Conservation (phyloP, 2,329 filamentous ascomycete genomes). For the Phialophora tarda region DNA sequence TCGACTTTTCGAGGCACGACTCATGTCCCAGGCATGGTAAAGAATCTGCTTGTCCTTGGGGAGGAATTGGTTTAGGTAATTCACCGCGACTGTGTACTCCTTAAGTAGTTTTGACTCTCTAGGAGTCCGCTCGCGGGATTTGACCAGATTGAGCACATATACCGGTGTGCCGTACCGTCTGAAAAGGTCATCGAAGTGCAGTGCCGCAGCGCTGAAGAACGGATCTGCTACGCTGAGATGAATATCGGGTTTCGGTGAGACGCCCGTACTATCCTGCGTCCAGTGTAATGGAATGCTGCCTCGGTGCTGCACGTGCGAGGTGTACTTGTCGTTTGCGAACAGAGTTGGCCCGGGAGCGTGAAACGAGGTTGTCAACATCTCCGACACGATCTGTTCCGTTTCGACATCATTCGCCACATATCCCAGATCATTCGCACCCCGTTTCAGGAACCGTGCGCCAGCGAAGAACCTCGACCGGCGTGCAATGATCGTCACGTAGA, state of each 20-base stretch:
- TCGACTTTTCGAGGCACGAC: conserved; percentile 85
- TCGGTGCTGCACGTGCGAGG: conserved; percentile 94
- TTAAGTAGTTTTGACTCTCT: conserved; percentile 88
- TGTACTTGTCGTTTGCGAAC: conserved; percentile 88
- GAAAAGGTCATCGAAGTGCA: conserved; percentile 96
- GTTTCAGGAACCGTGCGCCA: conserved; percentile 90
- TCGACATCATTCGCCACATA: conserved; percentile 99
- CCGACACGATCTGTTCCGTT: conserved; percentile 96
- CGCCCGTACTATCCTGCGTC: conserved; percentile 94
- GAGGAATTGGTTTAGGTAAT: conserved; percentile 93
- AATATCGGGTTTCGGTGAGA: conserved; percentile 95
- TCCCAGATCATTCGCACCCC: conserved; percentile 90
- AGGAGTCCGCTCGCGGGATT: conserved; percentile 83
- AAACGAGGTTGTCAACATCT: conserved; percentile 92
- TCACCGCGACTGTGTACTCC: conserved; percentile 85
- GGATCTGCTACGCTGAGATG: conserved; percentile 94
- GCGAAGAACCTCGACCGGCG: conserved; percentile 91
- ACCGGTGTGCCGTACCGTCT: conserved; percentile 90
- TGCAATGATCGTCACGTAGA: conserved; percentile 93
- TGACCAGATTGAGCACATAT: conserved; percentile 90
- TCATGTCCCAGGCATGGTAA: conserved; percentile 98
- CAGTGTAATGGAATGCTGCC: conserved; percentile 97
- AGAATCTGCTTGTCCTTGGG: conserved; percentile 83
- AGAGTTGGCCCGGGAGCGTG: conserved; percentile 85
- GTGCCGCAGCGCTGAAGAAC: conserved; percentile 88